A percentile compares a stretch with the other conserved stretches of the same genome.
phyloP scores from a whole-genome alignment of 2,329 filamentous ascomycete species.

The Colletotrichum sp. region DNA sequence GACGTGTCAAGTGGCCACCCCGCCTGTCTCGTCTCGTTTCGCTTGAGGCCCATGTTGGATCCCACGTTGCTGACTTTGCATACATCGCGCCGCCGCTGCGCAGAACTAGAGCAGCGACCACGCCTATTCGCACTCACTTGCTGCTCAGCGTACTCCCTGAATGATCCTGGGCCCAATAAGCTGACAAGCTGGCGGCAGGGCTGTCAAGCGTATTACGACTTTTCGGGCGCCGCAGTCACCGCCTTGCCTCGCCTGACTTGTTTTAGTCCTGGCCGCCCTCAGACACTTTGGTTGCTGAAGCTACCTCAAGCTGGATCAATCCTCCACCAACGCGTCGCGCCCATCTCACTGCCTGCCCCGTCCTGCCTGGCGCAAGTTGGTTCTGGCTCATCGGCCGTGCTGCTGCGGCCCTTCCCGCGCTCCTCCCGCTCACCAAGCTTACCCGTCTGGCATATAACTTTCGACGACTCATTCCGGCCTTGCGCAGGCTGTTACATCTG shows the following conservation, averaged over 20 bases:
- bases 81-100: not conserved
- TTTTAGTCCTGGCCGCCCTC: not conserved
- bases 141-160: not conserved
- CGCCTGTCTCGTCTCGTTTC: not conserved
- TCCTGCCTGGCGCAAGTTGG: not conserved
- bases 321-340: not conserved
- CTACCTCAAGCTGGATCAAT: not conserved
- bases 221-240: not conserved
- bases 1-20: not conserved
- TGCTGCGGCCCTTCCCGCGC: constrained; percentile 4
- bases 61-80: constrained; percentile 1
- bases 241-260: not conserved
- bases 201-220: not conserved
- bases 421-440: not conserved
- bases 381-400: not conserved
- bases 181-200: not conserved
- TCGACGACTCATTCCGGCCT: not conserved
- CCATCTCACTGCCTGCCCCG: not conserved
- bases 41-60: not conserved
- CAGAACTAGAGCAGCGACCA: not conserved
- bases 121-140: not conserved
- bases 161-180: not conserved
- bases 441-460: not conserved
- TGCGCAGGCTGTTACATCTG: too few species aligned
- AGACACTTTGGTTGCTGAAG: not conserved